Conservation (phyloP, 1,284 basidiomycete genomes). For the Trichosporon sp. region DNA sequence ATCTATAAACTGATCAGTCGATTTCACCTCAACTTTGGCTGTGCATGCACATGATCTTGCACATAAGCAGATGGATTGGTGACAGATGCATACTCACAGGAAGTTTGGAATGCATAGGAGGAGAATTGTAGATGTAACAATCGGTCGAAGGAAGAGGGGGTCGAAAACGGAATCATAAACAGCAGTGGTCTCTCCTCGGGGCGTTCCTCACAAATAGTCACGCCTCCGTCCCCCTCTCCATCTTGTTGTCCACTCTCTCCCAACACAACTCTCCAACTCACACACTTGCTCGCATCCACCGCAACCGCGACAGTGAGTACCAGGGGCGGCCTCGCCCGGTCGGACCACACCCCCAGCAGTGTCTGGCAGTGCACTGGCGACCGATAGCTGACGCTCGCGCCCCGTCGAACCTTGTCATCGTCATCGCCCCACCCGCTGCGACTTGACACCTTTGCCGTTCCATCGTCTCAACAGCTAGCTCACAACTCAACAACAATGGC, state of each 20-base stretch:
- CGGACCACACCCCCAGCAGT: conserved; percentile 6
- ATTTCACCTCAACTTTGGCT: conserved; percentile 12
- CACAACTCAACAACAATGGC: conserved; percentile 43
- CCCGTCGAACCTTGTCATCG: conserved; percentile 9
- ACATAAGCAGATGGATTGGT: background rate
- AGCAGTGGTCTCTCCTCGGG: conserved; percentile 13
- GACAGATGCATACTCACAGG: conserved; percentile 4
- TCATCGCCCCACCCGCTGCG: conserved; percentile 1
- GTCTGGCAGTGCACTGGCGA: background rate
- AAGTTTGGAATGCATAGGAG: conserved; percentile 20
- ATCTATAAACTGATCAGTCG: conserved; percentile 10
- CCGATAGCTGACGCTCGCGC: conserved; percentile 24
- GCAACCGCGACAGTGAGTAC: conserved; percentile 17
- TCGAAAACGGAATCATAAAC: conserved; percentile 20
- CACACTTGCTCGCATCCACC: conserved; percentile 14
- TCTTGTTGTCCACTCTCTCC: conserved; percentile 19
- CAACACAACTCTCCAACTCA: conserved; percentile 13
- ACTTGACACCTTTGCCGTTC: conserved; percentile 11
- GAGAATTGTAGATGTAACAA: background rate
- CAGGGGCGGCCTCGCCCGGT: background rate
- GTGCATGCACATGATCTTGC: conserved; percentile 23
- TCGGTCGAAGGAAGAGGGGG: conserved; percentile 12
- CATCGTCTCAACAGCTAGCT: conserved; percentile 6
- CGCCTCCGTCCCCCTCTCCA: conserved; percentile 2
- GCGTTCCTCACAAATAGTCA: conserved; percentile 20